Conservation (phyloP, 352 stramenopile species). For the Globisporangium radiosum region DNA sequence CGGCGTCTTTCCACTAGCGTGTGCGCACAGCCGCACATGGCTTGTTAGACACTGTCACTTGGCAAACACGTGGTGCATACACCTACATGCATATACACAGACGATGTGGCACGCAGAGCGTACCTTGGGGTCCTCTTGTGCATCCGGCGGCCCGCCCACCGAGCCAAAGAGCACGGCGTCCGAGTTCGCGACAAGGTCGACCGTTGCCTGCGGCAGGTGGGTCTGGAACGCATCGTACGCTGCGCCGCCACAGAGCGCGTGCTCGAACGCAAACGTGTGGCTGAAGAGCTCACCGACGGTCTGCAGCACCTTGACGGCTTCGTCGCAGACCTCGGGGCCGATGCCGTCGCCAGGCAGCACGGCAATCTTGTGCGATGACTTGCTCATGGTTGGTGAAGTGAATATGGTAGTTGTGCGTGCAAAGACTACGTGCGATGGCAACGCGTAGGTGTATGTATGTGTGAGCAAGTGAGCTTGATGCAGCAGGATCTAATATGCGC, state of each 20-base stretch:
- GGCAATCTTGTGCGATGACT: constrained; percentile 84
- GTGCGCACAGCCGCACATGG: background rate
- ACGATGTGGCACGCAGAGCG: background rate
- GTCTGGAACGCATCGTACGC: constrained; percentile 89
- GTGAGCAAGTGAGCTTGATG: background rate
- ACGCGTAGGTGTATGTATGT: no score
- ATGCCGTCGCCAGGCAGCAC: constrained; percentile 97
- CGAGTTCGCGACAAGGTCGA: constrained; percentile 88
- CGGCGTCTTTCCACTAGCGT: constrained; percentile 74
- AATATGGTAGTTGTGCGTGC: background rate
- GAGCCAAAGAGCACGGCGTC: constrained; percentile 95
- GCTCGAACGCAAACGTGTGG: constrained; percentile 91
- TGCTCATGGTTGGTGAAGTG: constrained; percentile 20
- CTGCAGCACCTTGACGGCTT: constrained; percentile 89
- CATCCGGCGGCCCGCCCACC: constrained; percentile 94
- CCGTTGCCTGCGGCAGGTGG: constrained; percentile 93
- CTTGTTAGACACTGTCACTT: no score
- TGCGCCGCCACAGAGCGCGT: constrained; percentile 94
- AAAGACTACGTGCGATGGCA: no score
- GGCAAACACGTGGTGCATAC: background rate
- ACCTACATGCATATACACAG: no score
- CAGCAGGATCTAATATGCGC: no score
- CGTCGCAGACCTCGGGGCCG: constrained; percentile 96
- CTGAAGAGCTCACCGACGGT: constrained; percentile 73
- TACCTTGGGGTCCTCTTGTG: constrained; percentile 78